phyloP scores from a whole-genome alignment of 257 asterid species.

The Rauvolfia tetraphylla region DNA sequence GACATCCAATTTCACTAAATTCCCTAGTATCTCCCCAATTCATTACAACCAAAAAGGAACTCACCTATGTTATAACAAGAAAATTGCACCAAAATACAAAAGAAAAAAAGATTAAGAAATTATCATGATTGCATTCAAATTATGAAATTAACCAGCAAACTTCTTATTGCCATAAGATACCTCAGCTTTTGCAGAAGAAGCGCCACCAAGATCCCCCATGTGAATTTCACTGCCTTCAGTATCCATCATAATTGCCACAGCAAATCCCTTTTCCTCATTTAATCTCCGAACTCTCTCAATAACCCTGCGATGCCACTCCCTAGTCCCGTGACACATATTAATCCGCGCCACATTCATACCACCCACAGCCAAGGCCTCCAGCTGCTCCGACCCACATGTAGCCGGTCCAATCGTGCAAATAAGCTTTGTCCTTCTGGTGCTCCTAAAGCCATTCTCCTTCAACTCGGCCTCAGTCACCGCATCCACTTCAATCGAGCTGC shows the following conservation, averaged over 20 bases:
- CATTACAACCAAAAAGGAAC: not conserved
- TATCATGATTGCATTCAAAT: not conserved
- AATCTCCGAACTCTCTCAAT: conserved; percentile 78
- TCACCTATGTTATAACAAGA: not conserved
- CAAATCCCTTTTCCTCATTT: conserved; percentile 96
- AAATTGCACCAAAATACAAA: not conserved
- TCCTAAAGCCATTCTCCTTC: conserved; percentile 96
- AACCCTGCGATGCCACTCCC: conserved; percentile 91
- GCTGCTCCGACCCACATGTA: conserved; percentile 74
- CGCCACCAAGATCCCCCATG: conserved; percentile 98
- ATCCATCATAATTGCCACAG: conserved; percentile 99
- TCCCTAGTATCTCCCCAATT: not conserved
- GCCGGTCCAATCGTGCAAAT: conserved; percentile 88
- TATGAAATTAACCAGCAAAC: not conserved
- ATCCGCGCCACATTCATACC: conserved; percentile 97
- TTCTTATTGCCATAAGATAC: conserved; percentile 26
- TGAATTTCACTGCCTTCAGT: conserved; percentile 99
- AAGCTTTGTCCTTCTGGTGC: conserved; percentile 93
- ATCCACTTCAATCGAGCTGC: conserved; percentile 80
- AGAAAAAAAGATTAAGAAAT: not conserved
- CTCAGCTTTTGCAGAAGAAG: conserved; percentile 89
- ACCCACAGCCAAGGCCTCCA: conserved; percentile 92
- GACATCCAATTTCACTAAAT: not conserved
- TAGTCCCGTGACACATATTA: conserved; percentile 98
- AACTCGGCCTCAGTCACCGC: conserved; percentile 90